Conservation (phyloP, 2,329 filamentous ascomycete genomes). For the Arthrobotrys megalospora region DNA sequence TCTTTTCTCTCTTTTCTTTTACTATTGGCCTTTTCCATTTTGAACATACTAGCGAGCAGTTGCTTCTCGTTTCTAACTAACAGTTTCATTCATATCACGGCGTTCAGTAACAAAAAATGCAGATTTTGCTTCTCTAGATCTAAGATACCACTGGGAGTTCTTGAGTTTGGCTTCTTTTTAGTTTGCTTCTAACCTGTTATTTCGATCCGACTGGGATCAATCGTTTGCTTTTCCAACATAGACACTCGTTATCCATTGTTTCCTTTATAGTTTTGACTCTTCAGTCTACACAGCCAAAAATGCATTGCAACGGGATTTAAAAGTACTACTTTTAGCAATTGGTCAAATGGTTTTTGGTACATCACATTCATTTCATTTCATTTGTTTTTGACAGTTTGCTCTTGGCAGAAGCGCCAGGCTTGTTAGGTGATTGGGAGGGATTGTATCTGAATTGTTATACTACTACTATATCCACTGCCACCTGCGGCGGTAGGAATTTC, state of each 20-base stretch:
- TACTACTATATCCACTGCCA: background rate
- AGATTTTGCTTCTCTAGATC: constrained; percentile 43
- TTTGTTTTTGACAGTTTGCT: constrained; percentile 13
- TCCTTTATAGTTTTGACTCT: constrained; percentile 11
- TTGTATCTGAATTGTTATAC: constrained; percentile 1
- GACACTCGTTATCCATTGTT: constrained; percentile 35
- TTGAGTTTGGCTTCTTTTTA: constrained; percentile 28
- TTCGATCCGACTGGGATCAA: background rate
- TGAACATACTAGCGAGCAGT: constrained; percentile 48
- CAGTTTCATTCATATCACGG: constrained; percentile 35
- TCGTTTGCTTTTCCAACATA: constrained; percentile 33
- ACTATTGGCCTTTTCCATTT: background rate
- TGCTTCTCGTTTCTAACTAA: constrained; percentile 24
- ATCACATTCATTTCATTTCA: constrained; percentile 32
- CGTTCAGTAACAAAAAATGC: constrained; percentile 43
- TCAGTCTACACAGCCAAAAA: constrained; percentile 12
- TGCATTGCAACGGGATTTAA: constrained; percentile 42
- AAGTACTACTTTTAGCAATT: constrained; percentile 40
- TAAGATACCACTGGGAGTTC: constrained; percentile 56
- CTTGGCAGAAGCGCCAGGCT: background rate
- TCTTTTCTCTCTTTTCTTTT: background rate
- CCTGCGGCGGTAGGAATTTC: background rate
- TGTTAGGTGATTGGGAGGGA: background rate
- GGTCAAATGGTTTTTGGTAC: constrained; percentile 10
- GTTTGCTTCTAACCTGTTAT: background rate